These are phyloP conservation scores for Cryphonectria carpinicola DNA, from an alignment of 2,329 filamentous ascomycete species.

Conservation along the genomic window DNA sequence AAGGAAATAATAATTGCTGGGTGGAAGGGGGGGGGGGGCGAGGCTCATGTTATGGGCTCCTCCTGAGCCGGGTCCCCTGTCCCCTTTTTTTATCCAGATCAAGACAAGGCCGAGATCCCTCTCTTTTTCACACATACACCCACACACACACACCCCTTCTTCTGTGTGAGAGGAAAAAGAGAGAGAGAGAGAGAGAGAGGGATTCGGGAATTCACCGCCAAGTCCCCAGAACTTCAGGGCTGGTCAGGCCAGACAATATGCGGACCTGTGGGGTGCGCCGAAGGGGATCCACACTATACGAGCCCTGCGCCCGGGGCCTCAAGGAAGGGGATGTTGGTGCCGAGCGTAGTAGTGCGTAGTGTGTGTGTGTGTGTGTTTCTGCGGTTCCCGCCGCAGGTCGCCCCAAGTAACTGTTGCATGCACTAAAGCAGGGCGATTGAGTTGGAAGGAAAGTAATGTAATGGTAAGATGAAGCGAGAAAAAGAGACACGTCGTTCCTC, in stretches of 20 bases:
- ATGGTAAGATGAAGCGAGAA: background rate
- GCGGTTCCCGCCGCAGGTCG: background rate
- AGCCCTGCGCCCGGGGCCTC: conserved; percentile 14
- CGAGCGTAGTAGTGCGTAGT: conserved; percentile 3
- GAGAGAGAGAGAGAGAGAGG: conserved; percentile 18
- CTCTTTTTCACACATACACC: background rate
- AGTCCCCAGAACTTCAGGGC: conserved; percentile 18
- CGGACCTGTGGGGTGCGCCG: conserved; percentile 27
- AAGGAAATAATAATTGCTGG: conserved; percentile 3
- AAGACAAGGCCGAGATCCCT: background rate
- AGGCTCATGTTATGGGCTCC: conserved; percentile 2
- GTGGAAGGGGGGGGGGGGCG: background rate
- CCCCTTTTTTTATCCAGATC: conserved; percentile 24
- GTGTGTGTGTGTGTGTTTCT: background rate
- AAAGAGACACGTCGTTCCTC: background rate
- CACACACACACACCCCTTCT: background rate
- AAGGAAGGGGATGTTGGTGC: conserved; percentile 12
- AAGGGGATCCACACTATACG: conserved; percentile 29
- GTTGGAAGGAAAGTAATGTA: background rate
- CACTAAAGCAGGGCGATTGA: background rate
- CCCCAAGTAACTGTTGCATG: background rate
- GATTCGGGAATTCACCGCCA: conserved; percentile 29
- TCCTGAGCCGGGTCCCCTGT: conserved; percentile 15
- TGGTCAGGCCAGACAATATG: conserved; percentile 29
- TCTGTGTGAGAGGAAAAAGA: background rate